These are phyloP conservation scores for Aspergillus flavus DNA, from an alignment of 2,329 filamentous ascomycete genomes.

Conservation along the genomic window DNA sequence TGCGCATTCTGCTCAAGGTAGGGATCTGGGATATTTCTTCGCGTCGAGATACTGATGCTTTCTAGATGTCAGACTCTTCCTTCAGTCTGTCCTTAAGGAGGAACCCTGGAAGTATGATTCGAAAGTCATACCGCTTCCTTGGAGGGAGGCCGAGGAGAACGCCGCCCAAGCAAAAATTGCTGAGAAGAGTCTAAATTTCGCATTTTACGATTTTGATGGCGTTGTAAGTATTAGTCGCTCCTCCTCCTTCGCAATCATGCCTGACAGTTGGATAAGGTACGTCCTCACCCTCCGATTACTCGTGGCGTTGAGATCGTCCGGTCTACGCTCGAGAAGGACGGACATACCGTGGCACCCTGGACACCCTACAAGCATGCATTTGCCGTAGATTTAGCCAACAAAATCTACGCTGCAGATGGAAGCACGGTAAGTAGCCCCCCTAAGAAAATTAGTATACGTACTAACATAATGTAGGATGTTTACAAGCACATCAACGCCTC, in stretches of 20 bases:
- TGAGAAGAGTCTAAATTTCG: slow-evolving; percentile 30
- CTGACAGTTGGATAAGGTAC: background rate
- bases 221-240: background rate
- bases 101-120: slow-evolving; percentile 14
- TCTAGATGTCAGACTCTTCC: slow-evolving; percentile 7
- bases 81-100: slow-evolving; percentile 5
- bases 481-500: slow-evolving; percentile 29
- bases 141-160: slow-evolving; percentile 23
- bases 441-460: background rate
- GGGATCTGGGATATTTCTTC: too few relatives aligned
- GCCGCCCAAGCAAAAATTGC: slow-evolving; percentile 24
- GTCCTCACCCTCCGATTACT: slow-evolving; percentile 40
- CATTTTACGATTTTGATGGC: slow-evolving; percentile 28
- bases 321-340: slow-evolving; percentile 26
- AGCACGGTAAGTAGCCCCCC: background rate
- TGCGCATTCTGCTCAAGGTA: background rate
- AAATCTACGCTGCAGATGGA: background rate
- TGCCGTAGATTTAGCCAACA: background rate
- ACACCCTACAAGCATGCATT: slow-evolving; percentile 18
- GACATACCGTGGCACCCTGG: slow-evolving; percentile 36
- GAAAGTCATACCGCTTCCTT: slow-evolving; percentile 15
- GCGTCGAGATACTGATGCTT: background rate
- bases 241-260: background rate
- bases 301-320: slow-evolving; percentile 34
- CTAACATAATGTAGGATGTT: slow-evolving; percentile 37